Evolutionary conservation across 208 protist genomes (phyloP), one percentile per base, ranked within the genome.

Genomic region (Wallacemonas collosoma): DNA sequence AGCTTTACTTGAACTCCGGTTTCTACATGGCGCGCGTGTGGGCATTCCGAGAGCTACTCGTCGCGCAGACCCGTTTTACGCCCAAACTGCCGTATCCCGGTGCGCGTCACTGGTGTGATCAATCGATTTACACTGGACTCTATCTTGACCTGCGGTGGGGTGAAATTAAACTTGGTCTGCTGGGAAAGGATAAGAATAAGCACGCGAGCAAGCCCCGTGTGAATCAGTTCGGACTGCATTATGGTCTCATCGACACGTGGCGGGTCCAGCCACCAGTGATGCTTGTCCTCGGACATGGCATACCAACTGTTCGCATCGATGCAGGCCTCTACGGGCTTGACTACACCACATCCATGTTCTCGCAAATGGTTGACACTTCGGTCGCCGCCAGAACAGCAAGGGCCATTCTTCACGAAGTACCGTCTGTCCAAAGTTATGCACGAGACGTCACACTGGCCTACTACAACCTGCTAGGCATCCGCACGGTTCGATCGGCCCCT

Each of bases 231-330:
- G 60, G 60, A 4, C 43, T 65, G 5, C 60, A 65, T 26, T 65
- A 65, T n/a, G 60, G 60, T n/a, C 60, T 65, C n/a, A 65, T 65
- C 39, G 60, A 65, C 39, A 65, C 39, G 4, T 65, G 60, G 60
- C 43, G n/a, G 15, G 7, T 35, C 15, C 7, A 65, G 5, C 60
- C 60, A 6, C 60, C 60, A 5, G 60, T 48, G 8, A 51, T 45
- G 41, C 38, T 51, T 14, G n/a, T 65, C 39, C 60, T 65, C 26
- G 41, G 38, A 38, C 60, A 65, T 41, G 60, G 60, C 43, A 51
- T 65, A 3, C 60, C 60, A 4, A 65, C 60, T 14, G 60, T 65
- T 8, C 60, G 60, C 11, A 50, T 65, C n/a, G 60, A 65, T 36
- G 60, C 60, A 4, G 8, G n/a, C 8, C 40, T 48, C 6, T 65